Percentiles rank a stretch among this genome's conserved stretches.
Conservation (phyloP, 2,329 filamentous ascomycete genomes). For the Hirsutella minnesotensis region DNA sequence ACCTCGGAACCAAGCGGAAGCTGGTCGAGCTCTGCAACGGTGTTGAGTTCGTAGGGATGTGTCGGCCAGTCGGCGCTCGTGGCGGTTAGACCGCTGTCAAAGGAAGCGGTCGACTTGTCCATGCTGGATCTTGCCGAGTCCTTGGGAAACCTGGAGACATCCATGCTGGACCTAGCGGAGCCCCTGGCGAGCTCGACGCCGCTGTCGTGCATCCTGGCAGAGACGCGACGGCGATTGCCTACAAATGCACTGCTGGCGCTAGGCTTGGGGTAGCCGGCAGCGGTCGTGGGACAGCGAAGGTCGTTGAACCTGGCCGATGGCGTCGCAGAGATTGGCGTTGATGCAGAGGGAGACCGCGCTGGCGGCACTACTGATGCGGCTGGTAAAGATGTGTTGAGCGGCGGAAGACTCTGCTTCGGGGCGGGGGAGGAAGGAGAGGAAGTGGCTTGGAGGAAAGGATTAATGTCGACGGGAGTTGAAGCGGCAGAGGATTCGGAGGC, state of each 20-base stretch:
- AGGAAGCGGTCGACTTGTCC: constrained; percentile 15
- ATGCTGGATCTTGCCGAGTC: constrained; percentile 17
- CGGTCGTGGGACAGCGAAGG: neutral
- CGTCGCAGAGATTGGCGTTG: too few relatives aligned
- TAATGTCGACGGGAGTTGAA: too few relatives aligned
- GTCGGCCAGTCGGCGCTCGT: constrained; percentile 25
- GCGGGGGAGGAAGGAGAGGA: neutral
- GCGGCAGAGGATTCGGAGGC: neutral
- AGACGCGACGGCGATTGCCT: constrained; percentile 3
- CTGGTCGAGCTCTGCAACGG: constrained; percentile 23
- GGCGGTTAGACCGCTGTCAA: constrained; percentile 24
- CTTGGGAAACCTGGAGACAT: constrained; percentile 8
- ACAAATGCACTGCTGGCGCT: constrained; percentile 8
- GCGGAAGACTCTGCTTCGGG: neutral
- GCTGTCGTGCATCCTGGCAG: constrained; percentile 19
- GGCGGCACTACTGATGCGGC: too few relatives aligned
- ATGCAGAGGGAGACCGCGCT: too few relatives aligned
- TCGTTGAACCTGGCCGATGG: neutral
- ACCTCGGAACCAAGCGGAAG: constrained; percentile 26
- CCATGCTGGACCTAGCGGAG: constrained; percentile 17
- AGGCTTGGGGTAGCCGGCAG: neutral
- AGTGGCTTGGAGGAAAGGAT: too few relatives aligned
- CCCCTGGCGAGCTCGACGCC: constrained; percentile 16
- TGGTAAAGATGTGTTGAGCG: too few relatives aligned
- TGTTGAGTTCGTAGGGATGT: constrained; percentile 27